Base-by-base conservation (phyloP, 306 rosid genomes). In the Datisca glomerata region DNA sequence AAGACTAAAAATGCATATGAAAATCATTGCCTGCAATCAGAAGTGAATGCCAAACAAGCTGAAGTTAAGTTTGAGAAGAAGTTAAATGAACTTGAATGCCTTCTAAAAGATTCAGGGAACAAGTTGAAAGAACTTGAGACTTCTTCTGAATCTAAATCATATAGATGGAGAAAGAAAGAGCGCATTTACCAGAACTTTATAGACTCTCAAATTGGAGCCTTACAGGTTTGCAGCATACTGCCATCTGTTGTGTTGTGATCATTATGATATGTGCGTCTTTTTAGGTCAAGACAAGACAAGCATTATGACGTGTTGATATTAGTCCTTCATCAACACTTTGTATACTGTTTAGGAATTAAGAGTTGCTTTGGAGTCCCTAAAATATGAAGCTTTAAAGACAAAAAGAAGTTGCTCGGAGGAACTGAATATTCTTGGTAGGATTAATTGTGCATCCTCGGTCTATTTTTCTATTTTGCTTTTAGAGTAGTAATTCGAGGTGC, bases 131-230 rank as follows among this genome's bases (percentile, higher is more conserved):
- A 78, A 54, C 52, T 79, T 17, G 87, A 91, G 70, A 29, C 80
- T 53, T 75, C 61, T 64, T 71, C 93, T 4, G 92, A 84, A 71
- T 73, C 94, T 53, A 72, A 75, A 66, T 70, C 56, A 61, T 49
- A 59, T 72, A 80, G 71, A 48, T 91, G 92, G 96, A 84, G 71
- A 65, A 65, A 69, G 63, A 91, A 71, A 71, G 98, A 91, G 57
- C 53, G 37, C 29, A 61, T 56, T 36, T 91, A 80, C 66, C 69
- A 62, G 43, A 75, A 47, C 57, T 73, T 68, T 46, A 47, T 85
- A 24, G 59, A 63, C 45, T 27, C 31, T 27, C 96, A 72, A 47
- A 49, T 19, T 67, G 67, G 74, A 70, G 79, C 78, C 44, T 64
- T 91, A 56, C 45, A 84, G 94, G 98, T 91, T 54, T 61, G 75